Percentiles rank a stretch among this genome's conserved stretches.
These are phyloP conservation scores for Mycena vitilis DNA, from an alignment of 768 basidiomycete genomes.

Conservation along the genomic window DNA sequence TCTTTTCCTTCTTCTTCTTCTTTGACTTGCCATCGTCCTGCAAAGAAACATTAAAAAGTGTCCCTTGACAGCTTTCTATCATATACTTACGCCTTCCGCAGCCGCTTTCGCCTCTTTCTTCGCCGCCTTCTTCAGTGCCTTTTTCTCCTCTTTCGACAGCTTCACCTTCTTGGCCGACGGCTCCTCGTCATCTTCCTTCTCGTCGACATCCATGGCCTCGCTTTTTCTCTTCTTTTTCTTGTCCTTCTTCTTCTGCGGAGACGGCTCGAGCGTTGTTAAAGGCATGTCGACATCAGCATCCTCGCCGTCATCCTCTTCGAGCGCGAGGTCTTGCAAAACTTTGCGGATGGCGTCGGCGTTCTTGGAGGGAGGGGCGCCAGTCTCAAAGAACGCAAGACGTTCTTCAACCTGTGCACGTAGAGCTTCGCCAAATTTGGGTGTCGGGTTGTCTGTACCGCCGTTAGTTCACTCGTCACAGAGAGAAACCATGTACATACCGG, in stretches of 20 bases:
- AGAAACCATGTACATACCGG: constrained; percentile 60
- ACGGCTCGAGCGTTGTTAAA: constrained; percentile 71
- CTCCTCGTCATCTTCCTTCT: constrained; percentile 64
- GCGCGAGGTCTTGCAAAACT: constrained; percentile 81
- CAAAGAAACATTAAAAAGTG: background rate
- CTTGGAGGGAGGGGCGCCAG: constrained; percentile 88
- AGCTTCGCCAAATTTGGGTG: constrained; percentile 95
- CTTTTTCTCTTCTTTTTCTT: constrained; percentile 79
- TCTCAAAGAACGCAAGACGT: constrained; percentile 93
- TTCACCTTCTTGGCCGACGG: constrained; percentile 77
- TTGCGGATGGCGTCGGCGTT: constrained; percentile 93
- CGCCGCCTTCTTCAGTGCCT: constrained; percentile 82
- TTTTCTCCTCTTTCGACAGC: constrained; percentile 88
- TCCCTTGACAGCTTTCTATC: background rate
- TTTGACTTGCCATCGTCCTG: constrained; percentile 42
- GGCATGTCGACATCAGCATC: constrained; percentile 62
- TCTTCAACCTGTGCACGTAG: constrained; percentile 95
- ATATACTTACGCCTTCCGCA: constrained; percentile 50
- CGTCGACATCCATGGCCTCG: constrained; percentile 73
- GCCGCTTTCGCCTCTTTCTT: constrained; percentile 73
- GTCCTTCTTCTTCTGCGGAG: constrained; percentile 61
- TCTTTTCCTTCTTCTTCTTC: constrained; percentile 54
- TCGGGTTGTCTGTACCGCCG: constrained; percentile 74
- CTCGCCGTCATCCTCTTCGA: constrained; percentile 74
- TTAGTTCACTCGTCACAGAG: background rate